phyloP scores from a whole-genome alignment of 768 basidiomycete genomes.

The Austroboletus eburneus region DNA sequence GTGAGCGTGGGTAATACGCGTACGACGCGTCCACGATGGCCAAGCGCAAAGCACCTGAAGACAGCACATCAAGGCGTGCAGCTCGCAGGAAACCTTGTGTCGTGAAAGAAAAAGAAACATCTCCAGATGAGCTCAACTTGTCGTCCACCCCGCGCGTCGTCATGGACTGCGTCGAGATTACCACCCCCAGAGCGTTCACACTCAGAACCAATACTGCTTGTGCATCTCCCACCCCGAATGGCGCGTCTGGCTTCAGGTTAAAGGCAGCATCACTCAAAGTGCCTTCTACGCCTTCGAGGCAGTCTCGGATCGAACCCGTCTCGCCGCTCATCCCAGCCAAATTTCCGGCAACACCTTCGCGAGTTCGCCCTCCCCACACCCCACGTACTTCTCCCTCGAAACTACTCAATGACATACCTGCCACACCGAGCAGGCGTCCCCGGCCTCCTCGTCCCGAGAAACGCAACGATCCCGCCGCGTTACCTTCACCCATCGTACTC shows the following conservation, averaged over 20 bases:
- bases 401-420: conserved; percentile 9
- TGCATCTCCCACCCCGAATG: conserved; percentile 12
- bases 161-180: conserved; percentile 31
- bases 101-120: background rate
- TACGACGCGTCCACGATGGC: conserved; percentile 26
- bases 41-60: conserved; percentile 41
- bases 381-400: conserved; percentile 19
- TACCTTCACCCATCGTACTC: conserved; percentile 19
- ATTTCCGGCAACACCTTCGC: conserved; percentile 15
- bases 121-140: conserved; percentile 30
- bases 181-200: conserved; percentile 19
- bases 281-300: conserved; percentile 21
- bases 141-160: conserved; percentile 18
- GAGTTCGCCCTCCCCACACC: conserved; percentile 9
- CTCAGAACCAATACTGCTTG: background rate
- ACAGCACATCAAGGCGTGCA: conserved; percentile 32
- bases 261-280: background rate
- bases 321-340: conserved; percentile 2
- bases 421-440: conserved; percentile 15
- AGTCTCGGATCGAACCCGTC: background rate
- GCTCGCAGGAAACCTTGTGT: conserved; percentile 28
- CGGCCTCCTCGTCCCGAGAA: conserved; percentile 14
- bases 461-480: background rate
- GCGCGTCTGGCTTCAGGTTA: background rate
- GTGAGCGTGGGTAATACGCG: conserved; percentile 20